These are phyloP conservation scores for Monascus ruber DNA, from an alignment of 2,329 filamentous ascomycete genomes.

Conservation along the genomic window DNA sequence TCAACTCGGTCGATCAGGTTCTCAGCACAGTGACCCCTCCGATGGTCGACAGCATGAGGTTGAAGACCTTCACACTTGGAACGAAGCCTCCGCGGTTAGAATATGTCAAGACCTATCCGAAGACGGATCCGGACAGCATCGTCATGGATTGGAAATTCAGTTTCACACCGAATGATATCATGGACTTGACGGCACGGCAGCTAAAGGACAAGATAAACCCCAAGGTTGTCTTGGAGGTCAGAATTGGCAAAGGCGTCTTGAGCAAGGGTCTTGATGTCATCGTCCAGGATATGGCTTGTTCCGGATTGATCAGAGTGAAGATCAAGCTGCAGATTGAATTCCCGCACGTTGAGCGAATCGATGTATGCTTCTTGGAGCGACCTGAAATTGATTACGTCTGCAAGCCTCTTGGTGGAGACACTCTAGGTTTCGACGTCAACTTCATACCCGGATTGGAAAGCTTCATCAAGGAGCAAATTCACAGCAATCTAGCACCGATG, in stretches of 20 bases:
- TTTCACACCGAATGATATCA: slow-evolving; percentile 90
- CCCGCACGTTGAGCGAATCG: slow-evolving; percentile 86
- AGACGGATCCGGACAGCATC: slow-evolving; percentile 86
- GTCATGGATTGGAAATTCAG: slow-evolving; percentile 99
- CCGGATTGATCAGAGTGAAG: slow-evolving; percentile 91
- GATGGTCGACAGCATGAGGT: slow-evolving; percentile 84
- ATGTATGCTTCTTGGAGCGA: slow-evolving; percentile 85
- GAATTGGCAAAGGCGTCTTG: slow-evolving; percentile 89
- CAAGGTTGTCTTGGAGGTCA: slow-evolving; percentile 88
- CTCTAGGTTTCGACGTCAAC: slow-evolving; percentile 95
- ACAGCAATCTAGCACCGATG: slow-evolving; percentile 86
- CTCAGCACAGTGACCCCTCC: slow-evolving; percentile 82
- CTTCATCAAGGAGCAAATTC: slow-evolving; percentile 94
- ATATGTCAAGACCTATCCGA: slow-evolving; percentile 96
- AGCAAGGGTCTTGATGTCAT: slow-evolving; percentile 96
- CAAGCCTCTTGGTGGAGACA: slow-evolving; percentile 92
- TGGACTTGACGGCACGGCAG: slow-evolving; percentile 82
- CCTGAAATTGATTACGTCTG: slow-evolving; percentile 94
- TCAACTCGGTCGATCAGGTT: slow-evolving; percentile 91
- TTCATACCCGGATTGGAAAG: slow-evolving; percentile 89
- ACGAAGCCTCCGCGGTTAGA: slow-evolving; percentile 93
- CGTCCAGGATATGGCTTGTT: slow-evolving; percentile 94
- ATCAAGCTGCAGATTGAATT: slow-evolving; percentile 95
- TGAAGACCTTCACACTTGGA: slow-evolving; percentile 88
- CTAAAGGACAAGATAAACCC: slow-evolving; percentile 94